Evolutionary conservation across 208 protist genomes (phyloP).

Genomic region (Acanthamoeba castellanii): DNA sequence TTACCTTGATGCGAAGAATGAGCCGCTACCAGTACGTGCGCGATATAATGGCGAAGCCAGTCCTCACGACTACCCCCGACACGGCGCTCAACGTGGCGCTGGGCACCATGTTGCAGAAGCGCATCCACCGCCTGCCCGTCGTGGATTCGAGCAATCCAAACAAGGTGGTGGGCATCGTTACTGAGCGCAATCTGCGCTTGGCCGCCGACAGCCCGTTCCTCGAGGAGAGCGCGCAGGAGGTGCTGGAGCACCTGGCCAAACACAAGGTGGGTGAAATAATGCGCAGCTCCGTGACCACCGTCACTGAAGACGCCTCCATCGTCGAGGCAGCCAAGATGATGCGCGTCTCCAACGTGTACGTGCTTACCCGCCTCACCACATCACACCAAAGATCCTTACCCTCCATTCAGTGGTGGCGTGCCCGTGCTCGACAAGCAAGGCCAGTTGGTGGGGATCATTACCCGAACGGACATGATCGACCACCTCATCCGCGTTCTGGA

Average conservation of each 20-base stretch:
- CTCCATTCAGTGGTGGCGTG: constrained; percentile 66
- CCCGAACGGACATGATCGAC: constrained; percentile 79
- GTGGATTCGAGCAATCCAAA: constrained; percentile 10
- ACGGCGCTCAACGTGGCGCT: constrained; percentile 52
- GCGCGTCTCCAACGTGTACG: constrained; percentile 77
- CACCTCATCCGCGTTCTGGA: constrained; percentile 80
- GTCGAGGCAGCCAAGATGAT: constrained; percentile 80
- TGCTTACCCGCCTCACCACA: not conserved
- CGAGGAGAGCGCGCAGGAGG: constrained; percentile 76
- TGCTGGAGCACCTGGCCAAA: constrained; percentile 76
- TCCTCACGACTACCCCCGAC: constrained; percentile 62
- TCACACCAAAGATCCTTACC: not conserved
- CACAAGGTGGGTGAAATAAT: constrained; percentile 76
- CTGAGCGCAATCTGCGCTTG: constrained; percentile 81
- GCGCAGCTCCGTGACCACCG: constrained; percentile 71
- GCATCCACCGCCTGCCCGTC: constrained; percentile 71
- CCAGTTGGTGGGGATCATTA: constrained; percentile 76
- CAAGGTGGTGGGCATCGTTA: constrained; percentile 79
- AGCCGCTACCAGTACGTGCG: constrained; percentile 49
- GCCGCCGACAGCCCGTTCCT: constrained; percentile 79
- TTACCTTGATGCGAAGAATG: constrained; percentile 51
- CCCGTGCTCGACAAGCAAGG: constrained; percentile 78
- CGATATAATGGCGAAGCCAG: constrained; percentile 67
- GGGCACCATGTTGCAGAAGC: constrained; percentile 53
- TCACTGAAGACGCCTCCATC: constrained; percentile 74